Evolutionary conservation across 2,329 filamentous ascomycete genomes (phyloP).

Genomic region (Alternaria gansuensis): DNA sequence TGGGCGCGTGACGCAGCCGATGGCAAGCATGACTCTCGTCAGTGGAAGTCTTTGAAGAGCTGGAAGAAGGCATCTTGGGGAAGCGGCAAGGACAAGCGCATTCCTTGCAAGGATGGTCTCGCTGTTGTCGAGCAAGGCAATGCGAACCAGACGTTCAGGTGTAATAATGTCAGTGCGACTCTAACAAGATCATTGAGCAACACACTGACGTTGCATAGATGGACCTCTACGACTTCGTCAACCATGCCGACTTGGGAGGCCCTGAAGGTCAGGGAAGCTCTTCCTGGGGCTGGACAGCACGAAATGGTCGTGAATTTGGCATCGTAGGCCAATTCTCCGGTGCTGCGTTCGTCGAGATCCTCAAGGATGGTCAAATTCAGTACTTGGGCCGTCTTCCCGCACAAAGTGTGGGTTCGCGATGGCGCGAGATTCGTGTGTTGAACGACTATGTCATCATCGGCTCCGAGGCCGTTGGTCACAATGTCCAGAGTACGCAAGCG

Average conservation of each 20-base stretch:
- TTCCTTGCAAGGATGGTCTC: constrained; percentile 36
- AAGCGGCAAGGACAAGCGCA: constrained; percentile 20
- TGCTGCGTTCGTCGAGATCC: constrained; percentile 63
- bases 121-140: constrained; percentile 36
- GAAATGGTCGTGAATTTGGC: constrained; percentile 63
- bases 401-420: constrained; percentile 57
- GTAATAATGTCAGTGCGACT: constrained; percentile 27
- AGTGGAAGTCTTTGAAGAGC: constrained; percentile 36
- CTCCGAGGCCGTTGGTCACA: constrained; percentile 59
- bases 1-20: constrained; percentile 35
- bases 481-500: constrained; percentile 61
- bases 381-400: constrained; percentile 62
- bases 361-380: constrained; percentile 58
- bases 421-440: constrained; percentile 62
- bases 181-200: background rate
- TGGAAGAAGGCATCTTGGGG: constrained; percentile 27
- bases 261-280: constrained; percentile 52
- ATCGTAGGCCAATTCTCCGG: constrained; percentile 64
- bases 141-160: constrained; percentile 39
- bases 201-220: constrained; percentile 47
- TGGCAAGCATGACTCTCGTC: constrained; percentile 26
- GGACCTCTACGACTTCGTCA: constrained; percentile 66
- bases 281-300: constrained; percentile 64
- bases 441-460: constrained; percentile 57
- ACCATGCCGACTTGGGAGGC: constrained; percentile 63